Evolutionary conservation across 2,329 filamentous ascomycete genomes (phyloP).

Genomic region (Calonectria hongkongensis): DNA sequence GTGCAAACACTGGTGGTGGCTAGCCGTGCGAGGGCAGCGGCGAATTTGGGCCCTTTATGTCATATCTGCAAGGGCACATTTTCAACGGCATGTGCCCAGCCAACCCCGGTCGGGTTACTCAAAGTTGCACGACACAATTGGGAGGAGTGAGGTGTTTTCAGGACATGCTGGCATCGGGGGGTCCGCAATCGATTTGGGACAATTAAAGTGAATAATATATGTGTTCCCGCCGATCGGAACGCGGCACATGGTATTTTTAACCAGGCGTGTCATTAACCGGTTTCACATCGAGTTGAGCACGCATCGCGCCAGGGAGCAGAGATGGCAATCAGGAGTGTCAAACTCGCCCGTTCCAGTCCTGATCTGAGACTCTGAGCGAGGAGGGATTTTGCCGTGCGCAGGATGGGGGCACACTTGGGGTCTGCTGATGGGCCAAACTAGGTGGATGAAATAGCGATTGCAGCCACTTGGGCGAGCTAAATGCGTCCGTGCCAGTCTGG

Average conservation of each 20-base stretch:
- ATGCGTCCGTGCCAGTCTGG: conserved; percentile 4
- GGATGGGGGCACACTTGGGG: conserved; percentile 22
- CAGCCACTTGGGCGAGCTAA: conserved; percentile 14
- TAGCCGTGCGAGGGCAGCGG: conserved; percentile 6
- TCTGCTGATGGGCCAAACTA: conserved; percentile 20
- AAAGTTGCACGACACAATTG: conserved; percentile 8
- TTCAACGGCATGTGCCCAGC: conserved; percentile 8
- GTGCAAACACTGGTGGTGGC: background rate
- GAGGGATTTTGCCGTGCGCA: conserved; percentile 22
- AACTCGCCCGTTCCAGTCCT: conserved; percentile 10
- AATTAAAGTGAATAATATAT: conserved; percentile 17
- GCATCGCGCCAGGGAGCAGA: conserved; percentile 2
- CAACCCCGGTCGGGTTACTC: conserved; percentile 9
- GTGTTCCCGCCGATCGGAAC: conserved; percentile 16
- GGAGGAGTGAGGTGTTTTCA: conserved; percentile 22
- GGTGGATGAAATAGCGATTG: conserved; percentile 3
- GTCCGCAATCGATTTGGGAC: background rate
- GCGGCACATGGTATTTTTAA: conserved; percentile 16
- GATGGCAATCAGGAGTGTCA: background rate
- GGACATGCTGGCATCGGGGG: background rate
- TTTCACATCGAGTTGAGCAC: conserved; percentile 14
- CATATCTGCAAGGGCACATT: conserved; percentile 27
- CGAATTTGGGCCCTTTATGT: conserved; percentile 14
- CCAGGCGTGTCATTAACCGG: background rate
- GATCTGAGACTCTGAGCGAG: conserved; percentile 9